phyloP scores from a whole-genome alignment of 805 yeast species.

The Cyberlindnera petersonii region DNA sequence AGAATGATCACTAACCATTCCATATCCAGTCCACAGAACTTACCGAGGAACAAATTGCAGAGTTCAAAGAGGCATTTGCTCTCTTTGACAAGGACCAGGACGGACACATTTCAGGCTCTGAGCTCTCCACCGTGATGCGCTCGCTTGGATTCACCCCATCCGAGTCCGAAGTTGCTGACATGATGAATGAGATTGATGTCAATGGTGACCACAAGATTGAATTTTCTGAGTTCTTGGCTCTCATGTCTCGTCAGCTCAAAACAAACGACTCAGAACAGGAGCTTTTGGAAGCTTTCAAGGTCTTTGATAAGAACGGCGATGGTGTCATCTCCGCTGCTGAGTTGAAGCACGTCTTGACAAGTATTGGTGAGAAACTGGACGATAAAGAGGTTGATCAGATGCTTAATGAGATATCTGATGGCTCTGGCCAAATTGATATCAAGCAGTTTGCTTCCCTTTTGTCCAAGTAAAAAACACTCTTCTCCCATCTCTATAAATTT shows the following conservation, averaged over 20 bases:
- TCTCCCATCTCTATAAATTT: background rate
- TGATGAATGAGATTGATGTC: constrained; percentile 95
- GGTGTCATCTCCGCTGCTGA: constrained; percentile 97
- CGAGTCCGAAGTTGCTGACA: constrained; percentile 91
- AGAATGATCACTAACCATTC: constrained; percentile 11
- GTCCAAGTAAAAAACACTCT: constrained; percentile 59
- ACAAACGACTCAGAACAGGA: constrained; percentile 97
- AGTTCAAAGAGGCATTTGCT: constrained; percentile 96
- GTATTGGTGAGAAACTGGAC: constrained; percentile 94
- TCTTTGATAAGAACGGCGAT: constrained; percentile 91
- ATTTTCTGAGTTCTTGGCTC: constrained; percentile 75
- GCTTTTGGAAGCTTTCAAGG: constrained; percentile 95
- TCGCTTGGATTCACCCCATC: constrained; percentile 97
- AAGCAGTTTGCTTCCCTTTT: constrained; percentile 92
- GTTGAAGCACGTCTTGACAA: constrained; percentile 92
- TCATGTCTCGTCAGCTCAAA: constrained; percentile 83
- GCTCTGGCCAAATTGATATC: constrained; percentile 96
- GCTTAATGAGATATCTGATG: constrained; percentile 93
- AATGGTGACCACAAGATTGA: constrained; percentile 91
- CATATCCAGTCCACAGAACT: constrained; percentile 58
- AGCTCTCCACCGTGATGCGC: constrained; percentile 97
- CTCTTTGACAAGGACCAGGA: constrained; percentile 95
- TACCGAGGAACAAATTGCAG: constrained; percentile 94
- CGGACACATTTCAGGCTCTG: constrained; percentile 93
- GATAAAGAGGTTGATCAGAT: constrained; percentile 97